Evolutionary conservation across 345 rosid species (phyloP).

Genomic region (Murraya koenigii): DNA sequence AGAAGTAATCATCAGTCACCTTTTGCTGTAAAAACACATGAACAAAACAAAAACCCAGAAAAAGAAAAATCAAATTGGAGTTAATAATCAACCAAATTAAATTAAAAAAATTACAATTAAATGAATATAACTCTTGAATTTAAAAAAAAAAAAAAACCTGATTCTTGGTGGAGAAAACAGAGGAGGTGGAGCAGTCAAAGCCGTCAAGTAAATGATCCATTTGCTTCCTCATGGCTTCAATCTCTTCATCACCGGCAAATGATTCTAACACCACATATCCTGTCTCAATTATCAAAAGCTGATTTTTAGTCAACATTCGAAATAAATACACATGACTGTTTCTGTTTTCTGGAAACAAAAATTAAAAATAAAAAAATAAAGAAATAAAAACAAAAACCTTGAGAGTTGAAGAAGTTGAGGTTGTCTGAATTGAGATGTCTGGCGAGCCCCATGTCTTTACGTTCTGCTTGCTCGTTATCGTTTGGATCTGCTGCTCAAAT

Average conservation of each 20-base stretch:
- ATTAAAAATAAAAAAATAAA: neutral
- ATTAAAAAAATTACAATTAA: neutral
- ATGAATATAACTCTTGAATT: neutral
- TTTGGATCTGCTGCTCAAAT: neutral
- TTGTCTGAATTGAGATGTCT: slow-evolving; percentile 59
- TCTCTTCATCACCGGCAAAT: slow-evolving; percentile 62
- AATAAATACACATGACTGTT: neutral
- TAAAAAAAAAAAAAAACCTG: slow-evolving; percentile 41
- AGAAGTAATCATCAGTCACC: slow-evolving; percentile 74
- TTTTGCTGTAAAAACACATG: slow-evolving; percentile 36
- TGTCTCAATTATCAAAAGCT: slow-evolving; percentile 6
- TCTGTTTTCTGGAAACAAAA: neutral
- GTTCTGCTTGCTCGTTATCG: neutral
- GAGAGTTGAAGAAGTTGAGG: slow-evolving; percentile 56
- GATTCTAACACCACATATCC: slow-evolving; percentile 83
- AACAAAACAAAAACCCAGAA: neutral
- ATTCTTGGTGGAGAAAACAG: slow-evolving; percentile 85
- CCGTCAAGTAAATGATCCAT: slow-evolving; percentile 59
- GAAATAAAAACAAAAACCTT: slow-evolving; percentile 32
- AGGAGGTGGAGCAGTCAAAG: slow-evolving; percentile 62
- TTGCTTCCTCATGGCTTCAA: slow-evolving; percentile 59
- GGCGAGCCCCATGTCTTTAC: slow-evolving; percentile 45
- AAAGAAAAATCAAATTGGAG: neutral
- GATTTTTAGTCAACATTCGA: neutral
- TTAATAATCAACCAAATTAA: neutral